These are phyloP conservation scores for Oryza rufipogon DNA, from an alignment of 176 grass and related monocot genomes.

Conservation along the genomic window DNA sequence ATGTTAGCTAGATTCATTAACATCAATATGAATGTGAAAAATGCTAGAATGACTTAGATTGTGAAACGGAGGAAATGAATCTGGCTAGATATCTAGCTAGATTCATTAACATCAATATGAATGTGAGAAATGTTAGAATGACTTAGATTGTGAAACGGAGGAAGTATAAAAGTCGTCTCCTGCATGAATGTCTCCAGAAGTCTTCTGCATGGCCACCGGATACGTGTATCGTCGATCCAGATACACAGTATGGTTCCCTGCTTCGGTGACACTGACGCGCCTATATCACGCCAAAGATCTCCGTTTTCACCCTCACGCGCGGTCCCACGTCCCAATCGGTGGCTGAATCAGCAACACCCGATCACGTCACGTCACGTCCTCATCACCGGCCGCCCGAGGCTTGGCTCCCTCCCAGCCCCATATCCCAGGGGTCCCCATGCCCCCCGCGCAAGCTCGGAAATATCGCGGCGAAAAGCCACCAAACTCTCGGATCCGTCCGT, in stretches of 20 bases:
- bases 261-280: not conserved
- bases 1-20: no score
- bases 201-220: not conserved
- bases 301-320: not conserved
- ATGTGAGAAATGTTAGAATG: no score
- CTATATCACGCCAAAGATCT: conserved; percentile 18
- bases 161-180: no score
- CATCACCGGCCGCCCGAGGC: not conserved
- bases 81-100: no score
- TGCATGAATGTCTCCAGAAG: no score
- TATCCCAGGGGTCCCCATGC: not conserved
- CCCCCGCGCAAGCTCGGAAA: not conserved
- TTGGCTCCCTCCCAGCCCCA: not conserved
- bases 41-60: no score
- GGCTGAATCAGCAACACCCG: conserved; percentile 17
- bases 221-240: not conserved
- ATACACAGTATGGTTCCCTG: not conserved
- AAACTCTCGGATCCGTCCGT: not conserved
- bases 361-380: not conserved
- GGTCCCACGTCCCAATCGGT: not conserved
- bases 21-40: no score
- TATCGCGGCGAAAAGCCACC: conserved; percentile 18
- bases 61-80: no score
- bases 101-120: no score
- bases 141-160: no score